Conservation (phyloP, 306 rosid species). For the Cicer chorassanicum region DNA sequence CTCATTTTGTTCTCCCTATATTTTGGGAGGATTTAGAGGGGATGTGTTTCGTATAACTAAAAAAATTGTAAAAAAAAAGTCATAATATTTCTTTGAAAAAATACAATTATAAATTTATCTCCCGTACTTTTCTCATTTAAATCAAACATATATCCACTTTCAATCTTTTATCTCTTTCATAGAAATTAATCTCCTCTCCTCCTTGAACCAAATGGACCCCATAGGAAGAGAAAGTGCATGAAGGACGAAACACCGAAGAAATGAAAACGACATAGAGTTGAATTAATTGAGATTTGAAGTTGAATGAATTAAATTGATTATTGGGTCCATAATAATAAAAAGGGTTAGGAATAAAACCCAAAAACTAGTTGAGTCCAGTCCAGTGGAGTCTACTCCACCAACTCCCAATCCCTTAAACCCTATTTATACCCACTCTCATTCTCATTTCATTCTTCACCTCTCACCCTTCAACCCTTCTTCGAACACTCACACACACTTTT, state of each 20-base stretch:
- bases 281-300: background rate
- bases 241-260: background rate
- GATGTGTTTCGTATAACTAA: no score
- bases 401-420: background rate
- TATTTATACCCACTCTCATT: constrained; percentile 43
- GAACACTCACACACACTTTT: background rate
- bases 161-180: no score
- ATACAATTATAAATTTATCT: no score
- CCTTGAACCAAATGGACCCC: no score
- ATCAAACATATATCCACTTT: no score
- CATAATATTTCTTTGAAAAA: no score
- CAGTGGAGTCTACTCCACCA: constrained; percentile 8
- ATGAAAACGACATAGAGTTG: background rate
- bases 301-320: background rate
- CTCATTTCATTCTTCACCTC: constrained; percentile 37
- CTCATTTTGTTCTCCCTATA: no score
- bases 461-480: background rate
- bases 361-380: background rate
- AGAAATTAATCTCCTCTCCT: no score
- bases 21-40: no score
- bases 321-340: constrained; percentile 4
- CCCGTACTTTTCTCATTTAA: no score
- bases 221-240: background rate
- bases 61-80: no score
- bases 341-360: background rate